Evolutionary conservation across 768 basidiomycete genomes (phyloP).

Genomic region (Termitomyces sp.): DNA sequence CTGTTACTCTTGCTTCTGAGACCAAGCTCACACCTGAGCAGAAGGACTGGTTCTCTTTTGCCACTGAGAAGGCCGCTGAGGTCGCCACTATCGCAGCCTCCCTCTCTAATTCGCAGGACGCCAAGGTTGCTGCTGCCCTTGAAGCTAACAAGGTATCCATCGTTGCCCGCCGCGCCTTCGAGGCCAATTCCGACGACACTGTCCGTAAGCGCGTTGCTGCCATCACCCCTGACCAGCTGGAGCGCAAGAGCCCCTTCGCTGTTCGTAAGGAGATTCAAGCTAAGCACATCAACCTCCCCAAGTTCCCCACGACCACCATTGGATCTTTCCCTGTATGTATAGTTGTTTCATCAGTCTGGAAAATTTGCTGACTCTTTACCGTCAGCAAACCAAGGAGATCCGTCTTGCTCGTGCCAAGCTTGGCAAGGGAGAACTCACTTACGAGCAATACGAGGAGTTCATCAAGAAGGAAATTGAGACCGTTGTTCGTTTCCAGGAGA

Average conservation of each 20-base stretch:
- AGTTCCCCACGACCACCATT: constrained; percentile 98
- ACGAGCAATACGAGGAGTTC: constrained; percentile 90
- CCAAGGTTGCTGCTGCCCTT: constrained; percentile 61
- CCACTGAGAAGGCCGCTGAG: constrained; percentile 91
- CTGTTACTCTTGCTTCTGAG: constrained; percentile 92
- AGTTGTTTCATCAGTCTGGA: background rate
- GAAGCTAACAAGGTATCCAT: constrained; percentile 91
- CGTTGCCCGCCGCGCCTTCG: constrained; percentile 90
- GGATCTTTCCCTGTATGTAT: constrained; percentile 90
- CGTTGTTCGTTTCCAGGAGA: constrained; percentile 96
- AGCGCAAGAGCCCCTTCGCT: constrained; percentile 87
- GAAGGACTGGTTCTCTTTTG: constrained; percentile 98
- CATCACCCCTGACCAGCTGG: constrained; percentile 79
- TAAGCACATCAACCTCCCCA: constrained; percentile 84
- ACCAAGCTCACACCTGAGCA: constrained; percentile 83
- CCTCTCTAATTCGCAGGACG: constrained; percentile 80
- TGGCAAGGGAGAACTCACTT: constrained; percentile 83
- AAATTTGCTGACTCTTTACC: constrained; percentile 9
- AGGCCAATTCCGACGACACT: constrained; percentile 86
- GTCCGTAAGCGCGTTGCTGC: constrained; percentile 94
- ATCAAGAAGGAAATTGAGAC: constrained; percentile 95
- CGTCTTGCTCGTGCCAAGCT: constrained; percentile 95
- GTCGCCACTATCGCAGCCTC: constrained; percentile 83
- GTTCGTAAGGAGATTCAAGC: constrained; percentile 84
- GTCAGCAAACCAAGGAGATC: constrained; percentile 97